Percentiles rank a stretch among this genome's conserved stretches.
phyloP scores from a whole-genome alignment of 2,329 filamentous ascomycete species.

The Huntiella abstrusa region DNA sequence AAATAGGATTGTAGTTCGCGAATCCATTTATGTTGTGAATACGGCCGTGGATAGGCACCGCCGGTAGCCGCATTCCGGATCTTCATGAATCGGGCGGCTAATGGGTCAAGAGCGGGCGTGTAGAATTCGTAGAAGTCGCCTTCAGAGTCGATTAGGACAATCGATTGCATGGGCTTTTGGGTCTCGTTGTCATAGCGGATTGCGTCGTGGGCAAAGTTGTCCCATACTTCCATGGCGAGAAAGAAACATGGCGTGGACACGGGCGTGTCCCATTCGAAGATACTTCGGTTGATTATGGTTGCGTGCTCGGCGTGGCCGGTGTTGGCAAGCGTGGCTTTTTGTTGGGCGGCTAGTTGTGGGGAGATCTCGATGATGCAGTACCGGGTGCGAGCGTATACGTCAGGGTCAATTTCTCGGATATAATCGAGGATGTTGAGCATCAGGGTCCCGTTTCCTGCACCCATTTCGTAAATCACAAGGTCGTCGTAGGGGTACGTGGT shows the following conservation, averaged over 20 bases:
- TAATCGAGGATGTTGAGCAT: constrained; percentile 98
- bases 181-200: constrained; percentile 56
- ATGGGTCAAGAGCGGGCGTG: constrained; percentile 57
- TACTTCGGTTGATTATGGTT: constrained; percentile 82
- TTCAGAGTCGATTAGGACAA: constrained; percentile 63
- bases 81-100: constrained; percentile 64
- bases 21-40: constrained; percentile 31
- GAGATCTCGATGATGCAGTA: constrained; percentile 97
- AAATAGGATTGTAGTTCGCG: constrained; percentile 43
- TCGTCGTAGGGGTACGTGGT: constrained; percentile 90
- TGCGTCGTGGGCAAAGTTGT: constrained; percentile 92
- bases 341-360: constrained; percentile 55
- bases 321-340: constrained; percentile 49
- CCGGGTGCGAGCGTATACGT: constrained; percentile 83
- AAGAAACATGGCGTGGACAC: constrained; percentile 95
- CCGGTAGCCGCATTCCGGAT: constrained; percentile 62
- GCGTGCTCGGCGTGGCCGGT: constrained; percentile 65
- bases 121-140: constrained; percentile 97
- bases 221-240: constrained; percentile 91
- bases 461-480: constrained; percentile 96
- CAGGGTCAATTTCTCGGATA: constrained; percentile 72
- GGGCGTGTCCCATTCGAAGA: constrained; percentile 82
- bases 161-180: constrained; percentile 68
- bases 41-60: constrained; percentile 44
- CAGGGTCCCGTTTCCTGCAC: constrained; percentile 86